Conservation (phyloP, 257 asterid species). For the Parsonsia alboflavescens region DNA sequence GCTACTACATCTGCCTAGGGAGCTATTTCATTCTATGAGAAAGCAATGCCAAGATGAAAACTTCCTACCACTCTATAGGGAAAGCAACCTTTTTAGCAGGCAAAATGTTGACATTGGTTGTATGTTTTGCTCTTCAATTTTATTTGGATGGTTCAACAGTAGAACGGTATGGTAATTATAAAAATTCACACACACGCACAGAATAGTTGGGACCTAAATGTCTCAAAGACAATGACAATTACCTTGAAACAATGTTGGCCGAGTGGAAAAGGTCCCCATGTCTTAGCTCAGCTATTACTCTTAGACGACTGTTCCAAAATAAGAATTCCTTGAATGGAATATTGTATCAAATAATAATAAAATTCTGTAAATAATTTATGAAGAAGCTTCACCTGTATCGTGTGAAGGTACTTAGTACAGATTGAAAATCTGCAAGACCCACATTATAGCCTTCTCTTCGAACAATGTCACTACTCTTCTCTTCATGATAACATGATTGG, state of each 20-base stretch:
- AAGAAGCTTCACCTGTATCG: slow-evolving; percentile 53
- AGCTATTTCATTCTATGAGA: neutral
- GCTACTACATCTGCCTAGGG: neutral
- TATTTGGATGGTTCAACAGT: neutral
- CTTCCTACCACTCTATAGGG: neutral
- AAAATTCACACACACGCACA: neutral
- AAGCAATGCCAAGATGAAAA: neutral
- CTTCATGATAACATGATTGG: slow-evolving; percentile 37
- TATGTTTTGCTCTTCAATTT: neutral
- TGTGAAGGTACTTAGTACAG: slow-evolving; percentile 73
- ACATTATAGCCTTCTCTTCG: slow-evolving; percentile 65
- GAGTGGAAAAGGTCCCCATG: slow-evolving; percentile 79
- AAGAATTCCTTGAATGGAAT: neutral
- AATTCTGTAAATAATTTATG: slow-evolving; percentile 6
- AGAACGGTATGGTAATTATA: neutral
- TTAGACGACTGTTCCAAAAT: slow-evolving; percentile 57
- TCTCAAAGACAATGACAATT: slow-evolving; percentile 15
- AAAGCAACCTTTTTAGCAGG: neutral
- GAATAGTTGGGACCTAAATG: neutral
- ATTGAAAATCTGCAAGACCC: slow-evolving; percentile 76
- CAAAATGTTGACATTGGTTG: neutral
- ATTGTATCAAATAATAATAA: neutral
- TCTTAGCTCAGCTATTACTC: slow-evolving; percentile 80
- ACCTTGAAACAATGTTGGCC: slow-evolving; percentile 88
- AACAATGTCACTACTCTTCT: slow-evolving; percentile 29